Evolutionary conservation across 768 basidiomycete species (phyloP), one percentile per base, ranked within the genome.

Genomic region (Cystobasidium tubakii): DNA sequence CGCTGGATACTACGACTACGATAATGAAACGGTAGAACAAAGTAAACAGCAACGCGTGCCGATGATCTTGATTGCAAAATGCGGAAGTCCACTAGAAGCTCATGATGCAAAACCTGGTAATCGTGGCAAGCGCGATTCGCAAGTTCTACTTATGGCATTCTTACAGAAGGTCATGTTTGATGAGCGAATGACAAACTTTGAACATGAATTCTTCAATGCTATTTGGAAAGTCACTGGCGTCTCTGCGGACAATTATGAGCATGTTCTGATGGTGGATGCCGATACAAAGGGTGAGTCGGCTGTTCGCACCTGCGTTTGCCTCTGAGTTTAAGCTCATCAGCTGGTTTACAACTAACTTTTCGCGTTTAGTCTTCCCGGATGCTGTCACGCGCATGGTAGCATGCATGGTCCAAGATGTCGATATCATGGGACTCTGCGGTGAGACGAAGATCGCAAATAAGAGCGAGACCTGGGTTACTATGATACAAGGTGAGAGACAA

Each of bases 391-490:
- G 96, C 78, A 93, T 99, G 94, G 88, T 89, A 63, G 89, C 91
- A 62, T 95, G 92, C 78, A 94, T 97, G 93, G 90, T 93, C 33
- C 87, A 92, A 79, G 96, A 99, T 79, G 87, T 88, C 78, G 96
- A 98, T 81, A 97, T 98, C 76, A 98, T 98, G 96, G 96, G 94
- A 25, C 85, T 99, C 29, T 99, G 96, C 80, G 96, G 96, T 31
- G 96, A 99, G 84, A 99, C 96, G 75, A 99, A 99, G 87, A 94
- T 99, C 78, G 96, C 96, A 42, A 99, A 99, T 84, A 99, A 99
- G 84, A 88, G 89, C 19, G 95, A 98, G 80, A 93, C 93, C 13
- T 97, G 95, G 84, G 94, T 98, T 54, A 97, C 95, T 19, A 98
- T 99, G 96, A 98, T 99, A 83, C 96, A 99, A 86, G 94, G 95